Conservation (phyloP, 179 eudicot genomes). For the Beta corolliflora region DNA sequence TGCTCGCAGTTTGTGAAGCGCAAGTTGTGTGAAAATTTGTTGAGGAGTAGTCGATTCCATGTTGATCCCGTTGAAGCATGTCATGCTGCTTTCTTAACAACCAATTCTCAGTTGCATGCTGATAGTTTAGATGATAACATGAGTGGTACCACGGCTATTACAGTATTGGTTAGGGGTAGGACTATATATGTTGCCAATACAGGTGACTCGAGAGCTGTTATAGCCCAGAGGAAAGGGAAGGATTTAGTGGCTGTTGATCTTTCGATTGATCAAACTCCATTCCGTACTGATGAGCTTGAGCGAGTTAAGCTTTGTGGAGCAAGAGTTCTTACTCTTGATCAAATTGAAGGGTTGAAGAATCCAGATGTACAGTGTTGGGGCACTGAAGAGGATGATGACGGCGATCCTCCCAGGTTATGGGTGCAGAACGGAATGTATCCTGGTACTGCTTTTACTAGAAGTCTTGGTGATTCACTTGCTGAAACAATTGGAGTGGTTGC, state of each 20-base stretch:
- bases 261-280: conserved; percentile 95
- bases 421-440: conserved; percentile 98
- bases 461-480: conserved; percentile 95
- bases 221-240: conserved; percentile 80
- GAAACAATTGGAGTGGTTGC: conserved; percentile 94
- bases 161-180: conserved; percentile 79
- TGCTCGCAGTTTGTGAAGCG: conserved; percentile 92
- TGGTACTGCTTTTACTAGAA: conserved; percentile 96
- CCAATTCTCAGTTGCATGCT: conserved; percentile 85
- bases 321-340: conserved; percentile 94
- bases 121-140: conserved; percentile 90
- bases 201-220: conserved; percentile 96
- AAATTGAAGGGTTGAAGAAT: conserved; percentile 95
- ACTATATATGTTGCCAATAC: conserved; percentile 81
- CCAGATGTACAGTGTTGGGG: conserved; percentile 96
- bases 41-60: conserved; percentile 64
- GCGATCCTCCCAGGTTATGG: conserved; percentile 99
- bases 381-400: conserved; percentile 96
- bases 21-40: conserved; percentile 84
- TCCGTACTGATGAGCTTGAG: conserved; percentile 81
- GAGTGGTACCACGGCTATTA: conserved; percentile 99
- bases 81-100: conserved; percentile 71
- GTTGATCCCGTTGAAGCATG: conserved; percentile 82
- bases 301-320: conserved; percentile 94
- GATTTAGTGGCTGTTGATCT: conserved; percentile 83